These are phyloP conservation scores for Chimonanthus salicifolius DNA, from an alignment of 164 flowering plant genomes.

Conservation along the genomic window DNA sequence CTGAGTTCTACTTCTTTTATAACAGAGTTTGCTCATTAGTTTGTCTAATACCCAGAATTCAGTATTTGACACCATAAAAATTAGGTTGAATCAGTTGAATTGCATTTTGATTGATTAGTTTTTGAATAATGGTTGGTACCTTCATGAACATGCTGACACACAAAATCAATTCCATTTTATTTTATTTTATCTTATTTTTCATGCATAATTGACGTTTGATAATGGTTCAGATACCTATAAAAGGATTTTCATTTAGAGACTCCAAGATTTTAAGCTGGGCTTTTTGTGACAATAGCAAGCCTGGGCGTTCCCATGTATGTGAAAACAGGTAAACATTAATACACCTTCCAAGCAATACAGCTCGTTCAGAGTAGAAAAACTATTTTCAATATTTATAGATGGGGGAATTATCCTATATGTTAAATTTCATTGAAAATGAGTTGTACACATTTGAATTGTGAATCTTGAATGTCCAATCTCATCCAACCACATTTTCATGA, in stretches of 20 bases:
- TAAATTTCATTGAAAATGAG: neutral
- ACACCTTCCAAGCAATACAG: neutral
- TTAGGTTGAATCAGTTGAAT: neutral
- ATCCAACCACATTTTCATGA: neutral
- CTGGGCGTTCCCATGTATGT: slow-evolving; percentile 43
- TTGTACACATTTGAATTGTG: no score
- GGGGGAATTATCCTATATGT: neutral
- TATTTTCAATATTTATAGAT: neutral
- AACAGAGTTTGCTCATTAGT: neutral
- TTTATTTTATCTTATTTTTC: neutral
- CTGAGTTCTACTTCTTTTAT: neutral
- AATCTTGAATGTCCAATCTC: neutral
- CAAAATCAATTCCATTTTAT: neutral
- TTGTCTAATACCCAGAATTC: no score
- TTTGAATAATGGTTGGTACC: neutral
- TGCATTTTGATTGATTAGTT: neutral
- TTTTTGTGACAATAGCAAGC: slow-evolving; percentile 78
- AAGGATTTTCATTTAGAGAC: slow-evolving; percentile 61
- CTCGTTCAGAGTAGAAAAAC: neutral
- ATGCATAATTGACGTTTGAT: neutral
- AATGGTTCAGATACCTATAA: slow-evolving; percentile 59
- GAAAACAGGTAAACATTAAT: slow-evolving; percentile 27
- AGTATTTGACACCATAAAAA: neutral
- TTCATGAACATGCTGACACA: neutral
- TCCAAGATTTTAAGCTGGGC: slow-evolving; percentile 71